Evolutionary conservation across 1,139 yeast species (phyloP).

Genomic region (Diutina ranongensis): DNA sequence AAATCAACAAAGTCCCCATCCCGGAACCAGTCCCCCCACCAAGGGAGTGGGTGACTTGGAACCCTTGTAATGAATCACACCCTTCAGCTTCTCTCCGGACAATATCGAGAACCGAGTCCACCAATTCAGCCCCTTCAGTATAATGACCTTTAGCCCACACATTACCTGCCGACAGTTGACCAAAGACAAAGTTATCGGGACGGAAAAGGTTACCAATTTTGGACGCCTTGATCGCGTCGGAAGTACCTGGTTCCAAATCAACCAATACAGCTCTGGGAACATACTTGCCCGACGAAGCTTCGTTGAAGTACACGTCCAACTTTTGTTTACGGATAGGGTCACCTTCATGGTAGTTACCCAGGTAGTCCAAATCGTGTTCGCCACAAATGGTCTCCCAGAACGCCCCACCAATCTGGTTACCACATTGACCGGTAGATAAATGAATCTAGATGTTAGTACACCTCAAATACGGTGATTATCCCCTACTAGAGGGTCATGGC

Average conservation of each 20-base stretch:
- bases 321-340: slow-evolving; percentile 57
- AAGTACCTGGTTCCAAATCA: slow-evolving; percentile 89
- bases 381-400: slow-evolving; percentile 97
- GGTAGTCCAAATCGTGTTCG: slow-evolving; percentile 86
- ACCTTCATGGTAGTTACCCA: slow-evolving; percentile 65
- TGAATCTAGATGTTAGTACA: slow-evolving; percentile 52
- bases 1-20: slow-evolving; percentile 78
- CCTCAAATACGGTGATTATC: slow-evolving; percentile 5
- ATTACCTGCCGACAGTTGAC: slow-evolving; percentile 88
- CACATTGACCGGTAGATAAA: slow-evolving; percentile 97
- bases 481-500: too few relatives aligned
- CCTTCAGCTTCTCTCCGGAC: slow-evolving; percentile 91
- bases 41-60: slow-evolving; percentile 85
- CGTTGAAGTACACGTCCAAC: slow-evolving; percentile 38
- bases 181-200: slow-evolving; percentile 83
- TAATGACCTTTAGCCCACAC: slow-evolving; percentile 97
- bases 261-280: slow-evolving; percentile 91
- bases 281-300: slow-evolving; percentile 72
- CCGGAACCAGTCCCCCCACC: slow-evolving; percentile 98
- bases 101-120: slow-evolving; percentile 79
- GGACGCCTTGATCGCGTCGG: slow-evolving; percentile 72
- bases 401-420: slow-evolving; percentile 98
- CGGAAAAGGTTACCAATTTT: slow-evolving; percentile 74
- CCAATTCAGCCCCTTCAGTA: slow-evolving; percentile 92
- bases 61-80: slow-evolving; percentile 86